Evolutionary conservation across 345 rosid species (phyloP).

Genomic region (Abelmoschus esculentus): DNA sequence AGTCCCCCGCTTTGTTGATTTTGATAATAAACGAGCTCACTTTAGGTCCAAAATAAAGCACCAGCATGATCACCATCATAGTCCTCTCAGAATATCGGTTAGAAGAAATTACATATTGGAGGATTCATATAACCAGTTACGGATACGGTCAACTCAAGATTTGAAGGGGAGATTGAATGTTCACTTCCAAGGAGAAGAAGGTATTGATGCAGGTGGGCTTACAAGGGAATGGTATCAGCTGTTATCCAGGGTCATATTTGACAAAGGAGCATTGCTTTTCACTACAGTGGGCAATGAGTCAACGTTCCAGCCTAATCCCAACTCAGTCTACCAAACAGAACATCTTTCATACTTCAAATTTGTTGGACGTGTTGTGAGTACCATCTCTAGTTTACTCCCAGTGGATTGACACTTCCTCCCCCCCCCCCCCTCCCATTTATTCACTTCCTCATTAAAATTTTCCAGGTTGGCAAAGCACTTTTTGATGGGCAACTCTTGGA

Average conservation of each 20-base stretch:
- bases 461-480: slow-evolving; percentile 93
- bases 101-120: slow-evolving; percentile 96
- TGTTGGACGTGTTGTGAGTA: slow-evolving; percentile 92
- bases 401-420: no score
- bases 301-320: slow-evolving; percentile 97
- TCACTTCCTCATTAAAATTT: slow-evolving; percentile 9
- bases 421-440: slow-evolving; percentile 8
- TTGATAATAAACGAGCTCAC: slow-evolving; percentile 87
- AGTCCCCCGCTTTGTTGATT: slow-evolving; percentile 92
- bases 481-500: slow-evolving; percentile 93
- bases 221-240: slow-evolving; percentile 99
- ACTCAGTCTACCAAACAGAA: slow-evolving; percentile 93
- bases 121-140: slow-evolving; percentile 93
- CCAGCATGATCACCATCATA: slow-evolving; percentile 86
- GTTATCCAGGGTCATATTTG: slow-evolving; percentile 70
- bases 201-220: slow-evolving; percentile 98
- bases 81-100: slow-evolving; percentile 83
- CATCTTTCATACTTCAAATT: slow-evolving; percentile 98
- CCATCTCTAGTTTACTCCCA: not conserved
- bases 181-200: slow-evolving; percentile 97
- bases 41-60: slow-evolving; percentile 93
- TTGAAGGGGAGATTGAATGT: slow-evolving; percentile 91
- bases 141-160: slow-evolving; percentile 75
- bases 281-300: slow-evolving; percentile 97
- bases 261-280: slow-evolving; percentile 41